These are phyloP conservation scores for Sapria himalayana DNA, from an alignment of 345 rosid genomes.

Conservation along the genomic window DNA sequence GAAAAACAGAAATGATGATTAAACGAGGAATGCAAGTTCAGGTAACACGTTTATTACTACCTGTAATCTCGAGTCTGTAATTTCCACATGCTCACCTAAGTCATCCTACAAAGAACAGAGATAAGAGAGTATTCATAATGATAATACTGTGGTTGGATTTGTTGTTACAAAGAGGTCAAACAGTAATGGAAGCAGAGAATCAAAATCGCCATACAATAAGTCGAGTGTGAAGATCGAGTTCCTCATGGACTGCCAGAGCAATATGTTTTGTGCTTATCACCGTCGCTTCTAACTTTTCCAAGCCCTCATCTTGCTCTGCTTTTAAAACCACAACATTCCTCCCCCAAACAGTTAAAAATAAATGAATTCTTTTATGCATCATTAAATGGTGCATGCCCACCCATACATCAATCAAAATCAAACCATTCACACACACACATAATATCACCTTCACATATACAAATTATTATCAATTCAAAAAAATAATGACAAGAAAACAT, in stretches of 20 bases:
- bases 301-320: conserved; percentile 98
- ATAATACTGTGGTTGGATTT: not conserved
- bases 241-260: conserved; percentile 78
- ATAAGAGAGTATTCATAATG: conserved; percentile 1
- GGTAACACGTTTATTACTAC: conserved; percentile 21
- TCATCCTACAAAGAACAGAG: conserved; percentile 39
- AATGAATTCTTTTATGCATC: too few species aligned
- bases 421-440: too few species aligned
- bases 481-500: too few species aligned
- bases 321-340: not conserved
- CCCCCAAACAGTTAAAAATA: too few species aligned
- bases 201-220: conserved; percentile 38
- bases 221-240: conserved; percentile 65
- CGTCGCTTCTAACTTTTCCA: conserved; percentile 73
- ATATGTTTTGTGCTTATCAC: conserved; percentile 79
- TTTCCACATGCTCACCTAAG: conserved; percentile 78
- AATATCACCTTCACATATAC: too few species aligned
- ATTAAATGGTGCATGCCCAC: too few species aligned
- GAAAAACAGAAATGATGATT: not conserved
- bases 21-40: not conserved
- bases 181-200: not conserved
- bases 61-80: conserved; percentile 68
- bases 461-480: too few species aligned
- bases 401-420: too few species aligned
- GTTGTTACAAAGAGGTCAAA: not conserved